Conservation (phyloP, 768 basidiomycete genomes). For the Termitomyces bulborhizus region DNA sequence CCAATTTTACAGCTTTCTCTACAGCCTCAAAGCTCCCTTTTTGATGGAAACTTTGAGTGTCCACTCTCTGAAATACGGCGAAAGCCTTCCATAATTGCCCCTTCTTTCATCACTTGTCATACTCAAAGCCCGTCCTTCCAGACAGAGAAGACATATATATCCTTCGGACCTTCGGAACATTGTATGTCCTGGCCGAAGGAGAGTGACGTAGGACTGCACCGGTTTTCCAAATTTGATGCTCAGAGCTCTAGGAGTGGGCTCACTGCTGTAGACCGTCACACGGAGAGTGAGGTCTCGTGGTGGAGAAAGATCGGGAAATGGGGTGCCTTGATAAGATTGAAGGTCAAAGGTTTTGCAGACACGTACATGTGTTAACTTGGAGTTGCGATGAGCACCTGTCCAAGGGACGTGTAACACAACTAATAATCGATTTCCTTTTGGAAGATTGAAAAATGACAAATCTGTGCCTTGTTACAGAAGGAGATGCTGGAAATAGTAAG, state of each 20-base stretch:
- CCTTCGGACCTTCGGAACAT: conserved; percentile 21
- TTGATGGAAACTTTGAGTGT: background rate
- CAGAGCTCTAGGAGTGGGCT: background rate
- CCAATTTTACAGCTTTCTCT: background rate
- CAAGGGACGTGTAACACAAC: background rate
- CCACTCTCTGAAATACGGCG: background rate
- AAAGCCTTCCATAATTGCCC: conserved; percentile 6
- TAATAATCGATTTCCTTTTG: background rate
- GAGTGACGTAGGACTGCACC: conserved; percentile 16
- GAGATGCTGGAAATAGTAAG: background rate
- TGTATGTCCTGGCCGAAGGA: conserved; percentile 23
- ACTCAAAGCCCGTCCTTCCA: conserved; percentile 26
- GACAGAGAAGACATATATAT: conserved; percentile 29
- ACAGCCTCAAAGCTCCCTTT: conserved; percentile 4
- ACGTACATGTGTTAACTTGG: conserved; percentile 9
- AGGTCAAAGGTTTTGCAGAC: conserved; percentile 15
- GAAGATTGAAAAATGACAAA: background rate
- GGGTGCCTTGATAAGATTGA: conserved; percentile 14
- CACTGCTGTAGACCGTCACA: background rate
- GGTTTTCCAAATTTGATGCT: conserved; percentile 10
- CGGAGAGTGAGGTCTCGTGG: conserved; percentile 8
- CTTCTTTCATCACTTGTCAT: conserved; percentile 16
- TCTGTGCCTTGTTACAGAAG: background rate
- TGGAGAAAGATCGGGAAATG: conserved; percentile 15
- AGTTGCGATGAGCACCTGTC: background rate